Percentiles rank a stretch among this genome's conserved stretches.
Evolutionary conservation across 306 rosid genomes (phyloP).

Genomic region (Vigna unguiculata): DNA sequence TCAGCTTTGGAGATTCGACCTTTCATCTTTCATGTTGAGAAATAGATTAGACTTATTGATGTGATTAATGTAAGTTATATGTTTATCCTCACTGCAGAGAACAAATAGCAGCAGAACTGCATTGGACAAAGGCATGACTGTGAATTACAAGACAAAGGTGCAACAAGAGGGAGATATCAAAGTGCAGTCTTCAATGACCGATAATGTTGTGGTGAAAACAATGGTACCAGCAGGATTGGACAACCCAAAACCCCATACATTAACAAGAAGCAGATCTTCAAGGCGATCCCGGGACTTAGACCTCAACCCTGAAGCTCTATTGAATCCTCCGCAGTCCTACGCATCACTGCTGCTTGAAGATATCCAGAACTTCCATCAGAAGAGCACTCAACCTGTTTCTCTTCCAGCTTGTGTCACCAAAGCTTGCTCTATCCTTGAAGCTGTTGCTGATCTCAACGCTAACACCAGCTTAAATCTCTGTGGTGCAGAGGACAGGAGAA

Average conservation of each 20-base stretch:
- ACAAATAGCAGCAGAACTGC: constrained; percentile 50
- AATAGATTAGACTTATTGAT: constrained; percentile 12
- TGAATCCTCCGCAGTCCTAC: constrained; percentile 69
- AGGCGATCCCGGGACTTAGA: constrained; percentile 84
- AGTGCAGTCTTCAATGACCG: constrained; percentile 42
- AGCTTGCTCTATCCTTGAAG: constrained; percentile 94
- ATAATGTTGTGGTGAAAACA: constrained; percentile 45
- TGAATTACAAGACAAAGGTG: constrained; percentile 47
- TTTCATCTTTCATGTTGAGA: constrained; percentile 16
- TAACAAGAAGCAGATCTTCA: constrained; percentile 82
- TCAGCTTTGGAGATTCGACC: not conserved
- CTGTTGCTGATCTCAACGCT: constrained; percentile 91
- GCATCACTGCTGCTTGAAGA: constrained; percentile 80
- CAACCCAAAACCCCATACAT: constrained; percentile 57
- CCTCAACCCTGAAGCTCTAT: constrained; percentile 60
- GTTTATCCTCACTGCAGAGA: constrained; percentile 56
- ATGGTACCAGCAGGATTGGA: constrained; percentile 49
- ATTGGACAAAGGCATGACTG: constrained; percentile 47
- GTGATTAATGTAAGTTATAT: constrained; percentile 26
- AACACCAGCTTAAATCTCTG: constrained; percentile 58
- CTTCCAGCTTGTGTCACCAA: constrained; percentile 88
- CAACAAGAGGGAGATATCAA: constrained; percentile 52
- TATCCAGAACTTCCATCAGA: constrained; percentile 93
- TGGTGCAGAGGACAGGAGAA: constrained; percentile 53
- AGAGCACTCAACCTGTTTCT: constrained; percentile 63